Conservation (phyloP, 371 early-diverging fungal genomes). For the Mycotypha africana region DNA sequence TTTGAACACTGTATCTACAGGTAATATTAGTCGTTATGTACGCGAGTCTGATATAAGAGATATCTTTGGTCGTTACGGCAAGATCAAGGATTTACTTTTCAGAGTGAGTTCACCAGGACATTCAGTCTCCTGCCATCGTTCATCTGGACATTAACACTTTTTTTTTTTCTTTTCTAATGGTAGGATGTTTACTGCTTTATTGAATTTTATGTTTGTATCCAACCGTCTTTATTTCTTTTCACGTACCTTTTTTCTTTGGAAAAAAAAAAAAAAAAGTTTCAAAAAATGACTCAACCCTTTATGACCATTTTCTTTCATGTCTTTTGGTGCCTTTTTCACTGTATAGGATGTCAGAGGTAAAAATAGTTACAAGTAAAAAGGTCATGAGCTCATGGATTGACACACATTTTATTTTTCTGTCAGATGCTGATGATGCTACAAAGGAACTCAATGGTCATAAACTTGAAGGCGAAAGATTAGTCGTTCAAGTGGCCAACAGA, state of each 20-base stretch:
- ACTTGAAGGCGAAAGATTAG: conserved; percentile 35
- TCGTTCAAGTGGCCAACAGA: conserved; percentile 28
- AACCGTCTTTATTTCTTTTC: no score
- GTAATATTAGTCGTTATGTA: conserved; percentile 31
- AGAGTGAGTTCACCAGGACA: conserved; percentile 18
- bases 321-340: no score
- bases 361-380: not conserved
- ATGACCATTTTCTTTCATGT: no score
- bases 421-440: conserved; percentile 75
- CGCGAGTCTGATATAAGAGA: conserved; percentile 33
- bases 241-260: no score
- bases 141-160: not conserved
- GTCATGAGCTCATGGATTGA: not conserved
- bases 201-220: conserved; percentile 52
- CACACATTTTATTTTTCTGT: not conserved
- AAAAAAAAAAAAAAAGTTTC: no score
- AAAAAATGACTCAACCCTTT: no score
- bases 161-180: conserved; percentile 22
- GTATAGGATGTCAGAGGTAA: conserved; percentile 22
- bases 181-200: conserved; percentile 43
- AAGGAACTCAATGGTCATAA: conserved; percentile 58
- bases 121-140: no score
- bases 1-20: conserved; percentile 6
- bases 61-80: conserved; percentile 27
- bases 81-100: conserved; percentile 22